These are phyloP conservation scores for Harringtonia aguacate DNA, from an alignment of 2,329 filamentous ascomycete genomes.

Conservation along the genomic window DNA sequence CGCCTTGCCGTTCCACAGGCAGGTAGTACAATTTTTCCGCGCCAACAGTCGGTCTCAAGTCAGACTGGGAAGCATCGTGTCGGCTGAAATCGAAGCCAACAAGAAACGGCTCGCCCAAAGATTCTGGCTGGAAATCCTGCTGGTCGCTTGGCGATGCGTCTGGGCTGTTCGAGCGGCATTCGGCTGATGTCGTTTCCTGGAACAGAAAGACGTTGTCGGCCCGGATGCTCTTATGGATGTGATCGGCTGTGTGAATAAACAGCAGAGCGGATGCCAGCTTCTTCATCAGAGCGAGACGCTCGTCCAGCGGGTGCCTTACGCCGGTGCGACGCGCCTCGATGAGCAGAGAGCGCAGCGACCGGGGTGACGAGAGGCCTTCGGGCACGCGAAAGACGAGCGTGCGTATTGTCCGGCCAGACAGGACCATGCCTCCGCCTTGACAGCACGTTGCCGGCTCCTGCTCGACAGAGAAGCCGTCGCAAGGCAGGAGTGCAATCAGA, in stretches of 20 bases:
- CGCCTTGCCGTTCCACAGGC: not conserved
- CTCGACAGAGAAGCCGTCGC: constrained; percentile 1
- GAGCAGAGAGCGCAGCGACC: not conserved
- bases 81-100: constrained; percentile 1
- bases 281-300: not conserved
- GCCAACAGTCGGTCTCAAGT: not conserved
- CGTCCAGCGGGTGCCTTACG: not conserved
- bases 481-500: not conserved
- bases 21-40: not conserved
- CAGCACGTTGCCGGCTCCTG: not conserved
- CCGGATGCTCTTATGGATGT: constrained; percentile 3
- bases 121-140: too few relatives aligned
- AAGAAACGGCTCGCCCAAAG: not conserved
- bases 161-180: too few relatives aligned
- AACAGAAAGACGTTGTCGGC: not conserved
- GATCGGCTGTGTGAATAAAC: constrained; percentile 1
- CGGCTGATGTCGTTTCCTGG: not conserved
- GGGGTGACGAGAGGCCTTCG: not conserved
- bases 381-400: not conserved
- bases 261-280: constrained; percentile 1
- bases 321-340: not conserved
- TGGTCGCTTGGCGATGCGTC: too few relatives aligned
- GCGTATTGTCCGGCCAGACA: not conserved
- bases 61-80: not conserved
- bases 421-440: not conserved